Percentiles rank a stretch among this genome's conserved stretches.
phyloP scores from a whole-genome alignment of 768 basidiomycete genomes.

The Trametes maxima region DNA sequence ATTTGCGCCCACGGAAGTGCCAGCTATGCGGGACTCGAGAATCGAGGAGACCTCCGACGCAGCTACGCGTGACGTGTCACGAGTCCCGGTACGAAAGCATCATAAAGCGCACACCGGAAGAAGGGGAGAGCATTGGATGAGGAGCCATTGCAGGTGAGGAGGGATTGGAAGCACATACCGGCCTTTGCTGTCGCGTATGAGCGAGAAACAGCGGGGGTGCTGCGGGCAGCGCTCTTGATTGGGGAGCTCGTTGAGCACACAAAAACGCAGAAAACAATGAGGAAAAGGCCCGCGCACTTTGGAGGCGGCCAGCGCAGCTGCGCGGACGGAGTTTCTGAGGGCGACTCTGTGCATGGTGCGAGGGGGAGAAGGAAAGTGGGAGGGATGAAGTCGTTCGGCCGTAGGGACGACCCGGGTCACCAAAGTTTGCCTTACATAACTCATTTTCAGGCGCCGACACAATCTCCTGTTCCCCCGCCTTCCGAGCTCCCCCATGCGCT shows the following conservation, averaged over 20 bases:
- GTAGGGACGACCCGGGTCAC: constrained; percentile 28
- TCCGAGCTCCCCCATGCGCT: constrained; percentile 19
- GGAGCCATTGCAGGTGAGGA: constrained; percentile 22
- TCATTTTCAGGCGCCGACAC: constrained; percentile 29
- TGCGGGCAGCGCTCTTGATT: constrained; percentile 41
- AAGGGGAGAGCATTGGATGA: constrained; percentile 11
- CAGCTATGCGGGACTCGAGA: constrained; percentile 97
- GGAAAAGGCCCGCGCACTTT: constrained; percentile 48
- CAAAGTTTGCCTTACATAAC: constrained; percentile 29
- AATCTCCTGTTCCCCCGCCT: constrained; percentile 25
- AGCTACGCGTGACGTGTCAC: constrained; percentile 55
- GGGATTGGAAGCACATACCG: constrained; percentile 54
- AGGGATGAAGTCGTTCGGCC: constrained; percentile 28
- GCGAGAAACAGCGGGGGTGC: constrained; percentile 62
- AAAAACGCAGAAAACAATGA: constrained; percentile 23
- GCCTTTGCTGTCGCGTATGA: constrained; percentile 98
- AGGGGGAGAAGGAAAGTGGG: constrained; percentile 47
- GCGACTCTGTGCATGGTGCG: constrained; percentile 82
- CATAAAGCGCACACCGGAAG: constrained; percentile 4
- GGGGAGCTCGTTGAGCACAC: constrained; percentile 12
- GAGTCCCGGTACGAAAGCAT: constrained; percentile 29
- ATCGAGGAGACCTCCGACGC: constrained; percentile 99
- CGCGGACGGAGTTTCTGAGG: constrained; percentile 81
- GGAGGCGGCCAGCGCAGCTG: constrained; percentile 69
- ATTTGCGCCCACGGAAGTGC: constrained; percentile 86